Evolutionary conservation across 768 basidiomycete genomes (phyloP), one percentile per base, ranked within the genome.

Genomic region (Coprinellus aureogranulatus): DNA sequence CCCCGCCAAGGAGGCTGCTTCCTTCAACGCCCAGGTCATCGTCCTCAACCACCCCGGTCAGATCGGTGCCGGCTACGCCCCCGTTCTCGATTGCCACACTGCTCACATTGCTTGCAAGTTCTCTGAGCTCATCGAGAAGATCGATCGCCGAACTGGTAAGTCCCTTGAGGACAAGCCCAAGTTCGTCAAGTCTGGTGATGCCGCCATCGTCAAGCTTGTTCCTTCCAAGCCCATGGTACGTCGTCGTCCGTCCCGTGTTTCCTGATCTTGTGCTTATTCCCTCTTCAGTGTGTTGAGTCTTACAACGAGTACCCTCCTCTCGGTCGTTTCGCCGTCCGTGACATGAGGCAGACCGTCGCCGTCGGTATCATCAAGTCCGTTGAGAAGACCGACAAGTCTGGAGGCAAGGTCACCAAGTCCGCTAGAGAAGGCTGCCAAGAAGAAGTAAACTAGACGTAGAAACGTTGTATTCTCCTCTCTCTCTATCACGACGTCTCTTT

Each of bases 91-190:
- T 81, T 99, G 97, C 81, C 97, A 99, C 87, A 99, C 96, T 61
- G 96, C 96, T 76, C 96, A 98, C 86, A 97, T 98, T 70, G 96
- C 95, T 62, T 98, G 96, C 89, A 98, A 97, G 81, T 98, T 99
- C 79, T 85, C 93, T 63, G 94, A 97, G 77, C 88, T 98, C 76
- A 81, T 95, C 69, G 94, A 98, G 86, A 99, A 97, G 87, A 96
- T 99, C 73, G 97, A 98, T 81, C 92, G 96, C 74, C 94, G 96
- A 75, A 89, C 91, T 72, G 96, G 96, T 76, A 98, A 98, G 81
- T 81, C 84, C 51, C 83, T 97, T 58, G 95, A 97, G 76, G 78
- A 80, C 68, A 27, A 72, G 56, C 97, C 97, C 79, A 99, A 99
- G 79, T 94, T 93, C 77, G 90, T 99, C 87, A 99, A 98, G 85